Evolutionary conservation across 345 rosid species (phyloP).

Genomic region (Crucihimalaya himalaica): DNA sequence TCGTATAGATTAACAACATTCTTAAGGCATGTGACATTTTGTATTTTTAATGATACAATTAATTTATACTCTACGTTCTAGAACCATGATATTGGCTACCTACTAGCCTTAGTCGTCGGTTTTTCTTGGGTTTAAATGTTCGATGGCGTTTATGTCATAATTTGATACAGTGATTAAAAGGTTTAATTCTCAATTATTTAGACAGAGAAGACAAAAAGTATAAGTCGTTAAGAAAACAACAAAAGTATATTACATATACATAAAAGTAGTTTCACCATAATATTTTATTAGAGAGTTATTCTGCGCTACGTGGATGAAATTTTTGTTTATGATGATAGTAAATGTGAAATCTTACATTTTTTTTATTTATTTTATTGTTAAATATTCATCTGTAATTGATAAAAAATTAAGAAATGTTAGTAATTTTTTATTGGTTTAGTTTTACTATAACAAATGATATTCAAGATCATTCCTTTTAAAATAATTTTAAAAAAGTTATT

Average conservation of each 20-base stretch:
- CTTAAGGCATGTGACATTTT: constrained; percentile 27
- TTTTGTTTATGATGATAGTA: too few species aligned
- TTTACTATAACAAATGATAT: too few species aligned
- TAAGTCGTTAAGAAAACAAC: constrained; percentile 15
- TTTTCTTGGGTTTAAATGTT: constrained; percentile 8
- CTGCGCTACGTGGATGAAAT: too few species aligned
- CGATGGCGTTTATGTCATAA: constrained; percentile 10
- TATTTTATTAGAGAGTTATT: too few species aligned
- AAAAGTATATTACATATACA: neutral
- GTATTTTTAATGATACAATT: constrained; percentile 11
- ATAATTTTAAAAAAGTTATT: too few species aligned
- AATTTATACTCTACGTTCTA: constrained; percentile 7
- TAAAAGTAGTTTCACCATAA: neutral
- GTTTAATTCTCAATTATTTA: neutral
- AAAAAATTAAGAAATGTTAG: too few species aligned
- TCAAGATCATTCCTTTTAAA: too few species aligned
- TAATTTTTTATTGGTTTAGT: too few species aligned
- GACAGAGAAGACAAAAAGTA: constrained; percentile 5
- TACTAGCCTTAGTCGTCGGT: constrained; percentile 10
- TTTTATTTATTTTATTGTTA: too few species aligned
- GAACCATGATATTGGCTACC: constrained; percentile 27
- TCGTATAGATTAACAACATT: constrained; percentile 30
- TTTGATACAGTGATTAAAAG: neutral
- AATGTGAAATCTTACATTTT: too few species aligned
- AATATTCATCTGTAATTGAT: too few species aligned